Evolutionary conservation across 2,329 filamentous ascomycete species (phyloP), one percentile per base, ranked within the genome.

Genomic region (Claviceps africana): DNA sequence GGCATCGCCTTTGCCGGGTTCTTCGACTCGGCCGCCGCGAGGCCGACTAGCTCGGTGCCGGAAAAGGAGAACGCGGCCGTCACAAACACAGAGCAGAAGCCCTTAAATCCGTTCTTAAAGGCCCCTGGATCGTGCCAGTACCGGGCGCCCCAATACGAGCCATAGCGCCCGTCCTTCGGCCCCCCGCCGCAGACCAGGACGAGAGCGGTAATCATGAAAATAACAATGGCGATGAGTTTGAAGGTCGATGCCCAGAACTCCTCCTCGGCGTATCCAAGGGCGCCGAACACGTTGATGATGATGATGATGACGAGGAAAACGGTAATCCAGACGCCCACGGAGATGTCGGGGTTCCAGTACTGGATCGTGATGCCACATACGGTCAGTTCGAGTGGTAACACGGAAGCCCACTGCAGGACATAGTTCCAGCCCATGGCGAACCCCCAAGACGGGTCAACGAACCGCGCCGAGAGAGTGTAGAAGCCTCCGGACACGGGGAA

Each of bases 1-100:
- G 89, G 89, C 1, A 95, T 75, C 0, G 83, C 79, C 62, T 86
- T 82, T 53, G 79, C 75, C 0, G 85, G 85, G 61, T 87, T 86
- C 10, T 70, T 67, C 0, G 84, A 79, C 65, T 89, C 85, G 13
- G 54, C 54, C 5, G 54, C 54, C 4, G 54, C 54, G 17, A 55
- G 54, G 30, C 54, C 52, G 10, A 88, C 83, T 2, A 86, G 71
- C 62, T 88, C 85, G 0, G 84, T 87, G 15, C 84, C 85, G 17
- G 80, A 78, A 62, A 87, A 88, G 22, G 84, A 72, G 60, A 88
- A 88, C 4, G 84, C 83, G 3, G 85, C 83, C 1, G 81, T 86
- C 48, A 88, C 83, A 57, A 86, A 85, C 50, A 83, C 81, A 54
- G 75, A 76, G 64, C 83, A 88, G 56, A 88, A 77, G 1, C 85